Evolutionary conservation across 1,284 basidiomycete genomes (phyloP).

Genomic region (Dichomitus squalens): DNA sequence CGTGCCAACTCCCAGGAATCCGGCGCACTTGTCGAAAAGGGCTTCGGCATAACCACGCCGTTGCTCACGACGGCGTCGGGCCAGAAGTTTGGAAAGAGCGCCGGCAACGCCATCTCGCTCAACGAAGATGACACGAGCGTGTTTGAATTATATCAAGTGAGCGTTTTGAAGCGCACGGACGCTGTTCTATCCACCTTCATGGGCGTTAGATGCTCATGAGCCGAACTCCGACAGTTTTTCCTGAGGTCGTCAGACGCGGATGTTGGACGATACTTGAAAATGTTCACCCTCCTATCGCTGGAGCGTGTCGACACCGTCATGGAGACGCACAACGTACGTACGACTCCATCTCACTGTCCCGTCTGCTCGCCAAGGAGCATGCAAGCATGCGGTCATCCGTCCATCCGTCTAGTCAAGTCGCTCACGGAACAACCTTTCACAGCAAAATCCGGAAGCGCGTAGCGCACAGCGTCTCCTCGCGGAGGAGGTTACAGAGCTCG

Average conservation of each 20-base stretch:
- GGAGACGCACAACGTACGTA: slow-evolving; percentile 55
- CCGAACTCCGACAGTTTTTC: slow-evolving; percentile 72
- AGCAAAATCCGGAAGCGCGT: slow-evolving; percentile 62
- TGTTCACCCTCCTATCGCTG: slow-evolving; percentile 82
- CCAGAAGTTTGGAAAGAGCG: slow-evolving; percentile 97
- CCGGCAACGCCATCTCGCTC: slow-evolving; percentile 95
- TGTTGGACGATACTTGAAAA: slow-evolving; percentile 77
- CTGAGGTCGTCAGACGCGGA: slow-evolving; percentile 82
- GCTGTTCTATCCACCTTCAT: not conserved
- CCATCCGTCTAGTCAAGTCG: not conserved
- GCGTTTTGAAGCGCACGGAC: not conserved
- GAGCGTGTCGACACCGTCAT: slow-evolving; percentile 63
- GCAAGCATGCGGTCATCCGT: not conserved
- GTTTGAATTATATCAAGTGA: slow-evolving; percentile 93
- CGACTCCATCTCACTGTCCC: not conserved
- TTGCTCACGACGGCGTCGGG: slow-evolving; percentile 89
- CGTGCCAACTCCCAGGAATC: slow-evolving; percentile 38
- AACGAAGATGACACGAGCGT: slow-evolving; percentile 76
- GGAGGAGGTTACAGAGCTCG: slow-evolving; percentile 84
- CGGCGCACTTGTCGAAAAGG: slow-evolving; percentile 41
- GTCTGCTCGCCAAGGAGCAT: slow-evolving; percentile 5
- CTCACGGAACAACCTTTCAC: not conserved
- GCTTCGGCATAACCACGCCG: slow-evolving; percentile 91
- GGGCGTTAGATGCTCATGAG: not conserved
- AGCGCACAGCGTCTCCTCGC: slow-evolving; percentile 82